phyloP scores from a whole-genome alignment of 2,329 filamentous ascomycete genomes.

The Aspergillus nomiae region DNA sequence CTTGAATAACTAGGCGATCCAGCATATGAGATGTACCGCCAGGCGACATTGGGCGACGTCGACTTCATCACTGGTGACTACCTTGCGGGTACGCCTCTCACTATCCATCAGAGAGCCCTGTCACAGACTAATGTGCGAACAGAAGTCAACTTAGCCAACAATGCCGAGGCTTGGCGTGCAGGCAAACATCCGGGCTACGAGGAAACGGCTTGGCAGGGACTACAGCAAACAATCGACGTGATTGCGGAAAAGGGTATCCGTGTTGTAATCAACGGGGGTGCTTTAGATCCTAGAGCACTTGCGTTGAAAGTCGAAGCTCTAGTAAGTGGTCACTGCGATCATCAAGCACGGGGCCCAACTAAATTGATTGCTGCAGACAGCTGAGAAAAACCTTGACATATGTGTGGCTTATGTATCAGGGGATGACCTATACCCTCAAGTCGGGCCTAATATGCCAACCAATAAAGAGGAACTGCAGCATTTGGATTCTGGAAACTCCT shows the following conservation, averaged over 20 bases:
- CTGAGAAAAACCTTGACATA: slow-evolving; percentile 37
- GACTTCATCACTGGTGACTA: slow-evolving; percentile 60
- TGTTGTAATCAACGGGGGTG: slow-evolving; percentile 60
- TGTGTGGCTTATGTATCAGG: slow-evolving; percentile 50
- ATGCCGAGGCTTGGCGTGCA: slow-evolving; percentile 43
- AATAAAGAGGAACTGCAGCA: slow-evolving; percentile 39
- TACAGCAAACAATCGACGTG: slow-evolving; percentile 49
- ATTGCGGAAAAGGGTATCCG: slow-evolving; percentile 55
- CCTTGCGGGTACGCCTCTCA: slow-evolving; percentile 43
- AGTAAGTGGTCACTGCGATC: slow-evolving; percentile 23
- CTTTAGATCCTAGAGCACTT: slow-evolving; percentile 56
- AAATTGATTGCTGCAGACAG: slow-evolving; percentile 27
- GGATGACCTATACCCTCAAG: slow-evolving; percentile 44
- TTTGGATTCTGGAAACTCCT: slow-evolving; percentile 44
- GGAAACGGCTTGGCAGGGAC: slow-evolving; percentile 52
- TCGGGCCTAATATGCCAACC: slow-evolving; percentile 37
- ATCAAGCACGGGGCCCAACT: not conserved
- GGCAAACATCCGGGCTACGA: slow-evolving; percentile 49
- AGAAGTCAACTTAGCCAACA: slow-evolving; percentile 52
- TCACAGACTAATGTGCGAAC: not conserved
- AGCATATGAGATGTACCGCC: slow-evolving; percentile 40
- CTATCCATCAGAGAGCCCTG: too few relatives aligned
- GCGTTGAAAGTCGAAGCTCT: slow-evolving; percentile 49
- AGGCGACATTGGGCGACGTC: slow-evolving; percentile 39
- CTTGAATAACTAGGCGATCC: slow-evolving; percentile 29